Base-by-base conservation (phyloP, 2,329 filamentous ascomycete species). In the Ophiostoma sp. region DNA sequence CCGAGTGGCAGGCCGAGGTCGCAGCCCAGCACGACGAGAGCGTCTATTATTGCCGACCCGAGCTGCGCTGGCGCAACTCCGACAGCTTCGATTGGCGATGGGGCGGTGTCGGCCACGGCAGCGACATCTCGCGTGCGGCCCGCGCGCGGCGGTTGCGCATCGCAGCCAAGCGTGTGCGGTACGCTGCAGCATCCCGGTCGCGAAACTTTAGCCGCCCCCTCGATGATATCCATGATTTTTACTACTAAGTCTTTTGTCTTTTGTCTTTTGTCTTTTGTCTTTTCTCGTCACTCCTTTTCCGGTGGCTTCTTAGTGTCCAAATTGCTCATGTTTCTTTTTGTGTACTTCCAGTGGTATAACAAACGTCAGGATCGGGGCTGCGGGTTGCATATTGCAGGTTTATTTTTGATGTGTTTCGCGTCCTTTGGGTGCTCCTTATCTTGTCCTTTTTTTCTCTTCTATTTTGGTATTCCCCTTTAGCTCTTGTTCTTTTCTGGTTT, bases 21-120 rank as follows among this genome's bases (percentile, higher is more conserved):
- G 40, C 40, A 2, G 60, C 60, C 38, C 14, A n/a, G 16, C 16
- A 38, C 38, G 63, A 44, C 62, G 62, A 64, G 58, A 27, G 52
- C 18, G 9, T 52, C 49, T 5, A 52, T 8, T n/a, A 49, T n/a
- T 14, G 60, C 60, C 60, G 60, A 8, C 18, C 8, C n/a, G 65
- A 67, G 1, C 49, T 63, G 36, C 38, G 62, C 36, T 65, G 67
- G 67, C 63, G 65, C 8, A 27, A 40, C 1, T 6, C 27, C 6
- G 41, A 52, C 4, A 45, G 40, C 5, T 68, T 70, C 27, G 71
- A 72, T 67, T 72, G 71, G 70, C 47, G 64, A 36, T 63, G 60
- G 60, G n/a, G 60, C 40, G 60, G 60, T 40, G 18, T 63, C 8
- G 60, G 40, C 16, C 40, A 63, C n/a, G 60, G 60, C 16, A 18